phyloP scores from a whole-genome alignment of 2,329 filamentous ascomycete genomes.

The Fragosphaeria purpurea region DNA sequence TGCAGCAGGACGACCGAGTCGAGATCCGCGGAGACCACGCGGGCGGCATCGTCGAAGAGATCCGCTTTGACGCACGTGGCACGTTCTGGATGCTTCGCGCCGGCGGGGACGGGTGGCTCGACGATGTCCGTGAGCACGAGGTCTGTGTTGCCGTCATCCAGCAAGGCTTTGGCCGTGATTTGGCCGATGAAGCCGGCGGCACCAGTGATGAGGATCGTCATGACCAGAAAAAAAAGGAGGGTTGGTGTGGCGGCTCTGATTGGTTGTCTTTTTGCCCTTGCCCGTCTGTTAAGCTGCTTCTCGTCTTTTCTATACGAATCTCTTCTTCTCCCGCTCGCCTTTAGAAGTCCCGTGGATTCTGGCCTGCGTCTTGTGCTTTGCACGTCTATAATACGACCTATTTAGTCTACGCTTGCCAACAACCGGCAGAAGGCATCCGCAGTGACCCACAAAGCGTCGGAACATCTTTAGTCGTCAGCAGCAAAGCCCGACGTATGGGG shows the following conservation, averaged over 20 bases:
- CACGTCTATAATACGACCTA: not conserved
- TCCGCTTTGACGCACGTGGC: constrained; percentile 34
- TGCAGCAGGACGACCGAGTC: constrained; percentile 41
- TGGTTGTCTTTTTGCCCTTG: too few species aligned
- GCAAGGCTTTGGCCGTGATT: constrained; percentile 39
- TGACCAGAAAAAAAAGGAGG: not conserved
- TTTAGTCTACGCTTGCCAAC: not conserved
- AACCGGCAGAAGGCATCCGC: not conserved
- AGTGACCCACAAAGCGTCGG: not conserved
- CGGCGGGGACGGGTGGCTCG: constrained; percentile 32
- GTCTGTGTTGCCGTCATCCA: constrained; percentile 30
- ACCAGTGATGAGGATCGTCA: constrained; percentile 38
- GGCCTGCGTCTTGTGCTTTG: too few species aligned
- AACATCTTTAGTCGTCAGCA: not conserved
- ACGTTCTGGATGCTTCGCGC: constrained; percentile 30
- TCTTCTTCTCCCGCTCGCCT: too few species aligned
- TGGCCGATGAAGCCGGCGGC: constrained; percentile 47
- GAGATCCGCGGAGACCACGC: constrained; percentile 25
- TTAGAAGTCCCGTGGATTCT: not conserved
- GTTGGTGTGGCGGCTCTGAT: too few species aligned
- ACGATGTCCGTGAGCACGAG: constrained; percentile 39
- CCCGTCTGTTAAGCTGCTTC: too few species aligned
- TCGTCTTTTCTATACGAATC: too few species aligned
- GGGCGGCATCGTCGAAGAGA: constrained; percentile 25
- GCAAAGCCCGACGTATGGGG: too few species aligned